These are phyloP conservation scores for Lactarius trivialis DNA, from an alignment of 768 basidiomycete species.

Conservation along the genomic window DNA sequence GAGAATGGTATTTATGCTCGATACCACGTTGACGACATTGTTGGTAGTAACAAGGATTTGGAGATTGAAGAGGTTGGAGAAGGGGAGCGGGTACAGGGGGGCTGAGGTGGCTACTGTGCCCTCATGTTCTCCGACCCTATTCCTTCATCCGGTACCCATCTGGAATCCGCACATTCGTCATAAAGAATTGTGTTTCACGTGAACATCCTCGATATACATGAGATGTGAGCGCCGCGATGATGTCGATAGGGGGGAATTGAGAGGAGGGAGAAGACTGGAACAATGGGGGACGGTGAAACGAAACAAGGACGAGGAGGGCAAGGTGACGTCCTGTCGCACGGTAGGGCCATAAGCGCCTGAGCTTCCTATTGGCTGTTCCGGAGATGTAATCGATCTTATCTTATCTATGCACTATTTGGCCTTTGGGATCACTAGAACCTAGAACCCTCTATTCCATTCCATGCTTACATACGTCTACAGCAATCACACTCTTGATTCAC, in stretches of 20 bases:
- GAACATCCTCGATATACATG: background rate
- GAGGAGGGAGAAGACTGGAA: slow-evolving; percentile 4
- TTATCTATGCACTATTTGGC: slow-evolving; percentile 2
- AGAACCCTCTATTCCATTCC: background rate
- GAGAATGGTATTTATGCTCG: background rate
- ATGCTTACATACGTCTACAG: background rate
- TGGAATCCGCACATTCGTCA: slow-evolving; percentile 4
- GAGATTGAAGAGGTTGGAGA: background rate
- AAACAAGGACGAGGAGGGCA: slow-evolving; percentile 19
- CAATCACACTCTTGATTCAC: background rate
- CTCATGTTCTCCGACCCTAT: slow-evolving; percentile 18
- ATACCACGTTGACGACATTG: background rate
- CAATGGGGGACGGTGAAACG: slow-evolving; percentile 8
- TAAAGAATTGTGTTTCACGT: slow-evolving; percentile 1
- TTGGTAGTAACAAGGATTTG: background rate
- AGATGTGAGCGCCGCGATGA: background rate
- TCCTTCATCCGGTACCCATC: slow-evolving; percentile 9
- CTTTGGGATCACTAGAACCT: background rate
- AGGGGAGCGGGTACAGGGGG: slow-evolving; percentile 5
- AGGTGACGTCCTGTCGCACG: slow-evolving; percentile 17
- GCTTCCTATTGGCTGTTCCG: slow-evolving; percentile 7
- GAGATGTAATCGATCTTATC: slow-evolving; percentile 8
- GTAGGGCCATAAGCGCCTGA: slow-evolving; percentile 3
- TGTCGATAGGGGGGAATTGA: background rate
- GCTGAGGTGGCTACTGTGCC: slow-evolving; percentile 7